Evolutionary conservation across 1,284 basidiomycete species (phyloP), one percentile per base, ranked within the genome.

Genomic region (Microbotryum violaceum): DNA sequence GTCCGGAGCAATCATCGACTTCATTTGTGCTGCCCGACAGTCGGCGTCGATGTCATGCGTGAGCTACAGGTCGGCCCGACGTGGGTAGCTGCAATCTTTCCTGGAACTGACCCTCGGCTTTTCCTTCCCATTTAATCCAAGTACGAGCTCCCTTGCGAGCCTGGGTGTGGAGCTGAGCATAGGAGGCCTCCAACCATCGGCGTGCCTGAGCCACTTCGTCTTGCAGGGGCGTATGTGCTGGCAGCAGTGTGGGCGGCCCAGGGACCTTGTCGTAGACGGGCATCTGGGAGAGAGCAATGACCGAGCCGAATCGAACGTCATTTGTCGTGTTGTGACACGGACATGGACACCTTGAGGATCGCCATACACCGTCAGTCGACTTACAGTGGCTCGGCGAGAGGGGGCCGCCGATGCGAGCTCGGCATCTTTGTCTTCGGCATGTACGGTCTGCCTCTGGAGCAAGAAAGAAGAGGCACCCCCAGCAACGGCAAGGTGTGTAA

Each of bases 41-140:
- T 37, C 20, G 14, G 21, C 50, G 33, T 21, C 27, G 47, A n/a
- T 52, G 23, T 10, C 12, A 20, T 9, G 47, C 63, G 23, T 51
- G 58, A 23, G 48, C 37, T 20, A 9, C 21, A 7, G 21, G 6
- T 14, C 51, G 42, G 16, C 6, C 8, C 7, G n/a, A 29, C 9
- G 9, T 2, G 46, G 37, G n/a, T 10, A 9, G 20, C 9, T 7
- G 33, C 10, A 18, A 14, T 1, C 25, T 5, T 42, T 6, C 23
- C 8, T 16, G 1, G 6, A 21, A 83, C 89, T 72, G 74, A 91
- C 91, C 77, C 79, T 93, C 90, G 49, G 91, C 84, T 20, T 82
- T 80, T 67, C 86, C 81, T 73, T 93, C 90, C 51, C 91, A 79
- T 25, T 81, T 82, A 70, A 94, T 88, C 89, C 89, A 92, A 64